These are phyloP conservation scores for Phytophthora sp. DNA, from an alignment of 352 stramenopile species.

Conservation along the genomic window DNA sequence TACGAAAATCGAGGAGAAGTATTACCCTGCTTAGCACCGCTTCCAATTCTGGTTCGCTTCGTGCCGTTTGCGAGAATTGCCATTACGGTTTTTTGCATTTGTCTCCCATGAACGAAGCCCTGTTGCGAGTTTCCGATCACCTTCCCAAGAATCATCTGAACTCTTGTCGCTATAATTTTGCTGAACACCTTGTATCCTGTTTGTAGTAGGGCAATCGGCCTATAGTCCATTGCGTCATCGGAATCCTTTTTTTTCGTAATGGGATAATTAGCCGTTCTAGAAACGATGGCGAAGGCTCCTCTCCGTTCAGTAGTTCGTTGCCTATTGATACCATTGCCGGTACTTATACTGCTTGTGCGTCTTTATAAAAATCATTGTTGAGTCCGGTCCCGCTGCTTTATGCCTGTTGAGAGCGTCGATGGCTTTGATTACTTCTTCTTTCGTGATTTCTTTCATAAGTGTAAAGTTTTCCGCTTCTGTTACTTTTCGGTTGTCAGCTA, in stretches of 20 bases:
- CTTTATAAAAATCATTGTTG: slow-evolving; percentile 1
- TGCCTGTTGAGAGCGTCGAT: neutral
- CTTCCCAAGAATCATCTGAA: neutral
- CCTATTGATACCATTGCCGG: neutral
- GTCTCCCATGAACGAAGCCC: neutral
- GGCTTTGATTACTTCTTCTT: neutral
- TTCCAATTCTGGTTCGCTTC: neutral
- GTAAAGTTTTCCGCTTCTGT: neutral
- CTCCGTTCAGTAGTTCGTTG: neutral
- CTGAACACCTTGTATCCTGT: neutral
- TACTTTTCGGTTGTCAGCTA: neutral
- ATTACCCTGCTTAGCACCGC: neutral
- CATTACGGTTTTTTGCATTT: neutral
- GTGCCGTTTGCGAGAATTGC: neutral
- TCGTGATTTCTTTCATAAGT: neutral
- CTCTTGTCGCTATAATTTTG: neutral
- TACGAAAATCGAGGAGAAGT: neutral
- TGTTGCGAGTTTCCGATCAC: neutral
- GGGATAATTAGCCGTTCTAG: neutral
- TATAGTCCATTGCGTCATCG: neutral
- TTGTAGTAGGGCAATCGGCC: neutral
- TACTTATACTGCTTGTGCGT: neutral
- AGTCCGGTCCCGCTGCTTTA: neutral
- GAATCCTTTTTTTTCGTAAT: neutral
- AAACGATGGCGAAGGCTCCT: neutral